phyloP scores from a whole-genome alignment of 2,329 filamentous ascomycete genomes.

The Atkinsonella texensis region DNA sequence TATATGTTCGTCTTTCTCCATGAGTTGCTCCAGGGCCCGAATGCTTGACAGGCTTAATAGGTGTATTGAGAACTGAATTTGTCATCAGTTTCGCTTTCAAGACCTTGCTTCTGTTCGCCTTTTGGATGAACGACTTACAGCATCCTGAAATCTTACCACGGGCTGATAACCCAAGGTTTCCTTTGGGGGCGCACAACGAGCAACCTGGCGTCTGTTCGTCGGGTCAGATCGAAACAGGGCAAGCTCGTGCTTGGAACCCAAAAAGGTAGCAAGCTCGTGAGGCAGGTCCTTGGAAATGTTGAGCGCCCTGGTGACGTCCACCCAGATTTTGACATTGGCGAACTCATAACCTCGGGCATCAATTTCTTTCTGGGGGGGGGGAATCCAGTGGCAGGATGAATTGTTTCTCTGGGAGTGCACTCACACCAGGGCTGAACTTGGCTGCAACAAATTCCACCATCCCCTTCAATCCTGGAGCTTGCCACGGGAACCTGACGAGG shows the following conservation, averaged over 20 bases:
- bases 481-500: constrained; percentile 55
- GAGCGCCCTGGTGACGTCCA: constrained; percentile 40
- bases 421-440: constrained; percentile 36
- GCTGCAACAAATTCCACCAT: constrained; percentile 32
- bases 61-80: constrained; percentile 52
- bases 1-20: constrained; percentile 36
- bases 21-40: constrained; percentile 43
- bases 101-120: not conserved
- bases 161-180: constrained; percentile 51
- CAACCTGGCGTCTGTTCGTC: constrained; percentile 42
- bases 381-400: constrained; percentile 54
- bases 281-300: constrained; percentile 49
- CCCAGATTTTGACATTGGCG: constrained; percentile 55
- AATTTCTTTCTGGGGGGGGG: constrained; percentile 44
- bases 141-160: constrained; percentile 56
- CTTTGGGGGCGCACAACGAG: constrained; percentile 45
- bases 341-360: constrained; percentile 44
- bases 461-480: constrained; percentile 36
- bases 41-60: constrained; percentile 55
- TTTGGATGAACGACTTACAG: constrained; percentile 34
- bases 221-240: constrained; percentile 58
- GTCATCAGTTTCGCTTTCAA: not conserved
- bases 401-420: constrained; percentile 46
- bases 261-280: constrained; percentile 48
- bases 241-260: constrained; percentile 55